Evolutionary conservation across 2,329 filamentous ascomycete species (phyloP), one percentile per base, ranked within the genome.

Genomic region (Aspergillus candidus): DNA sequence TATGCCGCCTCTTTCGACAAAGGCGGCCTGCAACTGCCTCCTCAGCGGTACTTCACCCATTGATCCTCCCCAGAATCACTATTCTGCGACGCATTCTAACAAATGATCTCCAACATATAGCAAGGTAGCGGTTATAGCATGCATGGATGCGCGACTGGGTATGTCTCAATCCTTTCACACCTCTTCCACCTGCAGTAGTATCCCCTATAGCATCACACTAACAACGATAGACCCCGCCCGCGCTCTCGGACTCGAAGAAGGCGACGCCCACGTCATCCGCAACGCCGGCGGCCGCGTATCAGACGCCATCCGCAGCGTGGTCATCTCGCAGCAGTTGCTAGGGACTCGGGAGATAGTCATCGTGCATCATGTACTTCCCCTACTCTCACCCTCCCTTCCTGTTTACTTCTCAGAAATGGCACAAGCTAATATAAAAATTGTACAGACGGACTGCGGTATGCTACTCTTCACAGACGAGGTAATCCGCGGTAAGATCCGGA

Each of bases 301-400:
- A 32, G 86, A 91, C 44, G 84, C 82, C 0, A 73, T 90, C 6
- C 82, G 87, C 38, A 86, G 81, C 14, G 77, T 93, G 43, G 66
- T 91, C 48, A 88, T 93, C 58, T 89, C 84, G 1, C 75, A 93
- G 67, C 86, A 91, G 62, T 72, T 91, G 7, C 76, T 93, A 0
- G 85, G 83, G 11, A 93, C 86, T 0, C 73, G 76, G 1, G 86
- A 91, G 63, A 82, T 93, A 39, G 64, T 90, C 13, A 62, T 90
- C 17, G 72, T 90, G 56, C 59, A 63, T 22, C 59, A 63, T 37
- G 61, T 63, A 59, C 5, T 44, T 46, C 4, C n/a, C 38, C 10
- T 32, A 8, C 11, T 13, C 17, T 30, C n/a, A n/a, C n/a, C 1
- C 17, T 43, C 13, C 30, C 49, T 15, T 39, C n/a, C n/a, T 17